Evolutionary conservation across 257 asterid species (phyloP).

Genomic region (Solanum piurae): DNA sequence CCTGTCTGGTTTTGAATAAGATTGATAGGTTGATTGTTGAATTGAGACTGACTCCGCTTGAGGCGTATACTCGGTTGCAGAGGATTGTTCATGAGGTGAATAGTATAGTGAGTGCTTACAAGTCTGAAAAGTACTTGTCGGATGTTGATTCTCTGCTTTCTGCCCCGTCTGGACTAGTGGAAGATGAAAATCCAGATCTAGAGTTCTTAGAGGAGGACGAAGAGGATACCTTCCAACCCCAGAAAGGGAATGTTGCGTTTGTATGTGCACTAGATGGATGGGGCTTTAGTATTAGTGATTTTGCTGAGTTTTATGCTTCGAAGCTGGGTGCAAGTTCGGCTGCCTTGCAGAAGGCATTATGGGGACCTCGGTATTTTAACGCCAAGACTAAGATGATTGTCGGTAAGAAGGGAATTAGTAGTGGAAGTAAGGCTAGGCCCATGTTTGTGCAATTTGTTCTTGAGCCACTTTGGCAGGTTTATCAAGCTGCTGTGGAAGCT

Average conservation of each 20-base stretch:
- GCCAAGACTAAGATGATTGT: constrained; percentile 68
- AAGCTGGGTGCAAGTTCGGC: constrained; percentile 63
- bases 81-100: constrained; percentile 90
- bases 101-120: constrained; percentile 70
- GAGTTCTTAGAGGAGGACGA: constrained; percentile 75
- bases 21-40: constrained; percentile 72
- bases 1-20: constrained; percentile 76
- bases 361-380: constrained; percentile 79
- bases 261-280: constrained; percentile 94
- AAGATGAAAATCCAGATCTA: constrained; percentile 38
- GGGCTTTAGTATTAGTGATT: constrained; percentile 66
- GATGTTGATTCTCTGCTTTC: constrained; percentile 88
- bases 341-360: constrained; percentile 59
- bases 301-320: constrained; percentile 65
- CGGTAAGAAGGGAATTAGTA: constrained; percentile 54
- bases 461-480: constrained; percentile 90
- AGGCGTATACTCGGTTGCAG: constrained; percentile 61
- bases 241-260: constrained; percentile 89
- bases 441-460: constrained; percentile 82
- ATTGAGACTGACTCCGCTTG: constrained; percentile 74
- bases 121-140: constrained; percentile 79
- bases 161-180: constrained; percentile 31
- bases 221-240: constrained; percentile 93
- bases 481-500: constrained; percentile 45
- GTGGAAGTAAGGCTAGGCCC: constrained; percentile 58